Percentiles rank a stretch among this genome's conserved stretches.
Conservation (phyloP, 257 asterid species). For the Solanum corneliomulleri region DNA sequence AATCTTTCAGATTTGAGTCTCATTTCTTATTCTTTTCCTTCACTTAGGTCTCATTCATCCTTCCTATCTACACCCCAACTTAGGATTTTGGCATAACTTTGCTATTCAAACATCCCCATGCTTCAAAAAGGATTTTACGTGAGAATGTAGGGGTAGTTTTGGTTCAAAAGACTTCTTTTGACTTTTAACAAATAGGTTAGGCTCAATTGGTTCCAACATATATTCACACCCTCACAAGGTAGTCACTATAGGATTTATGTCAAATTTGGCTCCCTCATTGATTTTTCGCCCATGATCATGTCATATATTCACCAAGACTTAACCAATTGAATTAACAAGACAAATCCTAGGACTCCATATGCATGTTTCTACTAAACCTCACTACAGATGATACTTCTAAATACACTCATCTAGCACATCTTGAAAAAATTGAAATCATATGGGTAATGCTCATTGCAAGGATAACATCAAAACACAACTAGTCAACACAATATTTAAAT, state of each 20-base stretch:
- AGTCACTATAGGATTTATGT: background rate
- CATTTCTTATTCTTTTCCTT: too few relatives aligned
- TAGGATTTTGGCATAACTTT: background rate
- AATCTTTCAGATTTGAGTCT: background rate
- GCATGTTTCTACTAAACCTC: background rate
- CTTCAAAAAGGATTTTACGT: background rate
- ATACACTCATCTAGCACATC: background rate
- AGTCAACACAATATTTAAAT: background rate
- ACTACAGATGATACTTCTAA: background rate
- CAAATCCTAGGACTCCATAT: background rate
- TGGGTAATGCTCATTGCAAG: background rate
- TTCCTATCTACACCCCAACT: background rate
- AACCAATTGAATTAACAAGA: background rate
- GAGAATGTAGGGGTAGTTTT: background rate
- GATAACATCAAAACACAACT: background rate
- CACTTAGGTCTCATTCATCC: background rate
- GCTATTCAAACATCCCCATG: background rate
- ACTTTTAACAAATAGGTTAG: background rate
- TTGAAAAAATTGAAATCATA: background rate
- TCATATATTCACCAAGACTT: background rate
- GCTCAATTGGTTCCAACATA: background rate
- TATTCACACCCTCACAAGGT: background rate
- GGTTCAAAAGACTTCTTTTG: background rate
- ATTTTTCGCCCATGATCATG: background rate
- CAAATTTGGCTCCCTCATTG: background rate